Percentiles rank a stretch among this genome's conserved stretches.
Evolutionary conservation across 2,329 filamentous ascomycete genomes (phyloP).

Genomic region (Aspergillus sp.): DNA sequence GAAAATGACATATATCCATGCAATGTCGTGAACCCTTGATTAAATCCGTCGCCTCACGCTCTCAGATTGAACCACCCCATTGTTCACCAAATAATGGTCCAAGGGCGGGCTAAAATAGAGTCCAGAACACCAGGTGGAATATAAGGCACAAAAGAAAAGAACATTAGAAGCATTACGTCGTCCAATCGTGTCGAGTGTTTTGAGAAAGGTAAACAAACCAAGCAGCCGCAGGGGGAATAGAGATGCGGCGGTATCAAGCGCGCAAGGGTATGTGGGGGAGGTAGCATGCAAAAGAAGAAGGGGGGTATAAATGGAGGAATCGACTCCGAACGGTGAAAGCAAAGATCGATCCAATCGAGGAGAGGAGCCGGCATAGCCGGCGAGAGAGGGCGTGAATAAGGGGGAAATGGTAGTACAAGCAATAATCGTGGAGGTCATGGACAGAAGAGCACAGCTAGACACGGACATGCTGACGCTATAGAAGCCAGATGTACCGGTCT

Average conservation of each 20-base stretch:
- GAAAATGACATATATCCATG: conserved; percentile 21
- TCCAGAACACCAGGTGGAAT: conserved; percentile 13
- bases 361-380: conserved; percentile 14
- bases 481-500: conserved; percentile 4
- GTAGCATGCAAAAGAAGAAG: conserved; percentile 11
- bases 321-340: conserved; percentile 11
- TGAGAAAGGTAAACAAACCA: conserved; percentile 21
- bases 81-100: conserved; percentile 1
- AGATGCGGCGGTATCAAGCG: conserved; percentile 10
- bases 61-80: conserved; percentile 10
- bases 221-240: conserved; percentile 16
- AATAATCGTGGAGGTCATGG: neutral
- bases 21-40: conserved; percentile 21
- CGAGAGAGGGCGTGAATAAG: neutral
- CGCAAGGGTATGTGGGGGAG: conserved; percentile 2
- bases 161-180: conserved; percentile 36
- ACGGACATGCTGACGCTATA: neutral
- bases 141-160: conserved; percentile 18
- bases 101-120: conserved; percentile 14
- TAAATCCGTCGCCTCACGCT: conserved; percentile 15
- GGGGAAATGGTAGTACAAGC: neutral
- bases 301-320: conserved; percentile 14
- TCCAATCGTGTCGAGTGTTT: conserved; percentile 35
- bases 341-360: conserved; percentile 14
- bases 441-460: neutral